Conservation (phyloP, 169 alveolate species). For the Cyclospora cayetanensis region DNA sequence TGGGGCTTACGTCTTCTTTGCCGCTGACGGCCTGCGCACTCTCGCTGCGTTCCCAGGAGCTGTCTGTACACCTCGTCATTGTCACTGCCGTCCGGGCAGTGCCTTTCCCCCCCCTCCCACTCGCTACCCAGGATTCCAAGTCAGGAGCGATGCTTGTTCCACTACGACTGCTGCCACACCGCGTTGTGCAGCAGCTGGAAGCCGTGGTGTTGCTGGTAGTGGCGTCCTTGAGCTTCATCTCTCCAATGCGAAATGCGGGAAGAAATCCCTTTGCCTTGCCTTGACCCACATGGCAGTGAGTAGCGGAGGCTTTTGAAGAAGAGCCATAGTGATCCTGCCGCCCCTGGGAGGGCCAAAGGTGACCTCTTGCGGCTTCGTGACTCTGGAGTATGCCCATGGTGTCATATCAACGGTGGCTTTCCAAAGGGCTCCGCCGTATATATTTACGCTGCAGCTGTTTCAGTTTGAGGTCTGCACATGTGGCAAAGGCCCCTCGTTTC, state of each 20-base stretch:
- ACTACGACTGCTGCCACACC: conserved; percentile 49
- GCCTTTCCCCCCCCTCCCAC: not conserved
- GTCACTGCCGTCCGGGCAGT: not conserved
- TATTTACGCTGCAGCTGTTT: no score
- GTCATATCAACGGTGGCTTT: no score
- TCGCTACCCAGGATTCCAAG: not conserved
- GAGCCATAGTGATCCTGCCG: not conserved
- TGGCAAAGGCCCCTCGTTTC: no score
- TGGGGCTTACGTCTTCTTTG: conserved; percentile 19
- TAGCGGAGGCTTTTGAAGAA: not conserved
- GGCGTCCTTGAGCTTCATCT: conserved; percentile 31
- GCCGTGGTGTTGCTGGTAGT: no score
- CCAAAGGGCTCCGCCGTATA: no score
- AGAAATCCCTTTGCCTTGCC: not conserved
- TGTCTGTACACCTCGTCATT: not conserved
- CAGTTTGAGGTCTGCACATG: no score
- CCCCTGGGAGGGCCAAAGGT: not conserved
- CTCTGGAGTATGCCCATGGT: conserved; percentile 45
- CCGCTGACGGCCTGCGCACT: conserved; percentile 55
- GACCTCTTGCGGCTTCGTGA: not conserved
- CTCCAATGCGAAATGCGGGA: not conserved
- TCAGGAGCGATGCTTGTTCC: conserved; percentile 42
- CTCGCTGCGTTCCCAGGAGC: conserved; percentile 39
- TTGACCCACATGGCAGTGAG: not conserved
- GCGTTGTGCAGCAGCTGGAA: conserved; percentile 56